Evolutionary conservation across 2,329 filamentous ascomycete genomes (phyloP), one percentile per base, ranked within the genome.

Genomic region (Fusarium ambrosium): DNA sequence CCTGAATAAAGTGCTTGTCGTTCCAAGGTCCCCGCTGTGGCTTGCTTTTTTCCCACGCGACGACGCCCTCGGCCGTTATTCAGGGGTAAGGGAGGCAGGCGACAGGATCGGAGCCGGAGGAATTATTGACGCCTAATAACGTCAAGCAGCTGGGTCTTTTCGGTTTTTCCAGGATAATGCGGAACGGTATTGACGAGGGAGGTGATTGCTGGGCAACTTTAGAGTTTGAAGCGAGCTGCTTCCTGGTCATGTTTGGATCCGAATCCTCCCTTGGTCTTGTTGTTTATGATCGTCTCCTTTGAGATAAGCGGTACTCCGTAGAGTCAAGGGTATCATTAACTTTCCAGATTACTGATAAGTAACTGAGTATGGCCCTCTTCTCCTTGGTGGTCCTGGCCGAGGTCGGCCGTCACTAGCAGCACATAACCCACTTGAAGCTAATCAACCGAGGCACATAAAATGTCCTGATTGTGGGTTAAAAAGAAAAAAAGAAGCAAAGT

Each of bases 31-130:
- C 59, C 22, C 59, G 43, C 63, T 64, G 55, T 56, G 64, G 63
- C 70, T 68, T 64, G 27, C 27, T 55, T 32, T 51, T n/a, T 56
- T n/a, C 39, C 58, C 39, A 71, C 67, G 65, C 65, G 59, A 67
- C 39, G 39, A 67, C 39, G 34, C 27, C 43, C 34, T 70, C 55
- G 37, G 39, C 36, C n/a, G 55, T 27, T 14, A 32, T 39, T 64
- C 45, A 69, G 55, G 56, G 60, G 43, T 39, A 58, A 32, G 32
- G 51, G 22, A 48, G 55, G 32, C 27, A 34, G 32, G 53, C 20
- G 22, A 51, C 45, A 56, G 43, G 22, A 36, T 24, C 16, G n/a
- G 56, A 24, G 36, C 6, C 16, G 62, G 37, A 36, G 43, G 51
- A 22, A 29, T 53, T 34, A 24, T 58, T 34, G 32, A 24, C 53